Conservation (phyloP, 2,329 filamentous ascomycete species). For the Zymoseptoria tritici region DNA sequence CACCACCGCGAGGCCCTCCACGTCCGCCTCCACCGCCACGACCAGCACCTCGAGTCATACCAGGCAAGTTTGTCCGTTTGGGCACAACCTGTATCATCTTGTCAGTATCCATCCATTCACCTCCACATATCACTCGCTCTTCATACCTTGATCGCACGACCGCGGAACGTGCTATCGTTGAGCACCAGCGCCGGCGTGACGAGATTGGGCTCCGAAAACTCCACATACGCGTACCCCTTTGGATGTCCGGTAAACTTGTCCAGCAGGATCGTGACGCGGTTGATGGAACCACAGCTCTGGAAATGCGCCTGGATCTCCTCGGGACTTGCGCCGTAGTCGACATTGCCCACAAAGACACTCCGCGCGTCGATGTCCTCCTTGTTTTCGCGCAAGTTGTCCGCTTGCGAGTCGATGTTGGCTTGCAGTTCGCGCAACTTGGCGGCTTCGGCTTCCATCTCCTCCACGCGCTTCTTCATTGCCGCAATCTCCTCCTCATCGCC, state of each 20-base stretch:
- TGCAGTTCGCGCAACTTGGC: conserved; percentile 50
- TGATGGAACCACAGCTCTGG: conserved; percentile 94
- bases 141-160: conserved; percentile 84
- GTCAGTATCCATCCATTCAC: background rate
- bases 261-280: conserved; percentile 91
- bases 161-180: conserved; percentile 94
- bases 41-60: conserved; percentile 79
- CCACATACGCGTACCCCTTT: conserved; percentile 99
- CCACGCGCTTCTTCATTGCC: conserved; percentile 47
- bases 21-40: conserved; percentile 47
- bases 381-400: conserved; percentile 75
- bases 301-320: conserved; percentile 99
- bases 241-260: conserved; percentile 99
- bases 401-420: conserved; percentile 68
- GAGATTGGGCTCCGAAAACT: conserved; percentile 89
- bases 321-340: conserved; percentile 93
- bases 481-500: conserved; percentile 37
- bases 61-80: conserved; percentile 93
- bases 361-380: conserved; percentile 93
- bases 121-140: background rate
- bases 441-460: conserved; percentile 53
- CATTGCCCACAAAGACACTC: conserved; percentile 97
- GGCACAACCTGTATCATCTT: conserved; percentile 59
- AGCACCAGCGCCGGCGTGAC: conserved; percentile 90
- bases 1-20: conserved; percentile 46